Evolutionary conservation across 2,329 filamentous ascomycete genomes (phyloP).

Genomic region (Aspergillus proliferans): DNA sequence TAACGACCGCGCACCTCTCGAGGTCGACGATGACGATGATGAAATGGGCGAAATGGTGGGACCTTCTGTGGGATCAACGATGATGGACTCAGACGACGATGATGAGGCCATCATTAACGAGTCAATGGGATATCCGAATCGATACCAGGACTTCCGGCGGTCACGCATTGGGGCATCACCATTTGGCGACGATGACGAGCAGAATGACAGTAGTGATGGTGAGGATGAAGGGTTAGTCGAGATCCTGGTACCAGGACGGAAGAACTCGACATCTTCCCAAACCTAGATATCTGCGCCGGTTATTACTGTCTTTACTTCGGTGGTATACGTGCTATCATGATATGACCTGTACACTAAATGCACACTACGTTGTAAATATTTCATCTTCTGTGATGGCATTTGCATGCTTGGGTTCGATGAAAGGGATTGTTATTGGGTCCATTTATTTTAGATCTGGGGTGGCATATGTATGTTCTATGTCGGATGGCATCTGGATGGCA

Average conservation of each 20-base stretch:
- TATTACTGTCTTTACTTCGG: no score
- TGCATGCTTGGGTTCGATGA: neutral
- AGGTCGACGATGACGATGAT: slow-evolving; percentile 51
- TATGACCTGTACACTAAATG: neutral
- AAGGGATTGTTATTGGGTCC: no score
- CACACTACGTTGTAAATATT: neutral
- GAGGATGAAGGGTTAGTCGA: slow-evolving; percentile 41
- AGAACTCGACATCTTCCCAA: slow-evolving; percentile 19
- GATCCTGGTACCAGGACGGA: slow-evolving; percentile 39
- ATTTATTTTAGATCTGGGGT: neutral
- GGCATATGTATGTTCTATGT: neutral
- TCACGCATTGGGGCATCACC: slow-evolving; percentile 25
- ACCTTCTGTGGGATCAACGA: slow-evolving; percentile 38
- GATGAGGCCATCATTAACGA: slow-evolving; percentile 54
- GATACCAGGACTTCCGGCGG: slow-evolving; percentile 39
- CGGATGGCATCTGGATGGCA: no score
- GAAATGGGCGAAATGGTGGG: slow-evolving; percentile 46
- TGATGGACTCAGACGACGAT: slow-evolving; percentile 47
- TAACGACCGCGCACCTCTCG: slow-evolving; percentile 49
- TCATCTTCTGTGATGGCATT: neutral
- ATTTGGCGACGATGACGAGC: slow-evolving; percentile 32
- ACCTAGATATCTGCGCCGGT: neutral
- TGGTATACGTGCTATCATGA: neutral
- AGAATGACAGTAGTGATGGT: slow-evolving; percentile 37
- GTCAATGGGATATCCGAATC: slow-evolving; percentile 62